Conservation (phyloP, 805 yeast genomes). For the Lipomyces sp. region DNA sequence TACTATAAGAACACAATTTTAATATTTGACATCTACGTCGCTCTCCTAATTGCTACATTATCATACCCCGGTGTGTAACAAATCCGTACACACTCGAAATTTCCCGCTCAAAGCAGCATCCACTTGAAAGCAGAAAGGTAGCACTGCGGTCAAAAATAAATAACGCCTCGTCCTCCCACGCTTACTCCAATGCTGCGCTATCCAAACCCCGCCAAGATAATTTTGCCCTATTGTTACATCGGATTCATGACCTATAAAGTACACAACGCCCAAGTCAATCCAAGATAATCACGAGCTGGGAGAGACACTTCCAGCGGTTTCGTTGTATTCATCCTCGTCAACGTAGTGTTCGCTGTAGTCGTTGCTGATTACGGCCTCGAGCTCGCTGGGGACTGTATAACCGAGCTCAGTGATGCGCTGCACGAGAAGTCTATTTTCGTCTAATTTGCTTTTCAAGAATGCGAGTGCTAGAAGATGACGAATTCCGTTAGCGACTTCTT, state of each 20-base stretch:
- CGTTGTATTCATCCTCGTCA: constrained; percentile 6
- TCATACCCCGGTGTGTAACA: too few species aligned
- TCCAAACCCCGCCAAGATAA: too few species aligned
- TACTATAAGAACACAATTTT: background rate
- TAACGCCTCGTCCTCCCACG: too few species aligned
- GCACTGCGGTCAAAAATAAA: too few species aligned
- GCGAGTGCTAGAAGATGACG: constrained; percentile 36
- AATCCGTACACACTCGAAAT: too few species aligned
- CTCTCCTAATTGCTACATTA: background rate
- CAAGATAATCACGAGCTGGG: too few species aligned
- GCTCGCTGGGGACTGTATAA: constrained; percentile 16
- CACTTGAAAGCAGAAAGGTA: too few species aligned
- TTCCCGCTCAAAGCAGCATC: too few species aligned
- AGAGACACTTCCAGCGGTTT: background rate
- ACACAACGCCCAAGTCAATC: too few species aligned
- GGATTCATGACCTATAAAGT: too few species aligned
- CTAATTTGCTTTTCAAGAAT: constrained; percentile 34
- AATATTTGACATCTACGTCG: background rate
- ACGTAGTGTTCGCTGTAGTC: constrained; percentile 9
- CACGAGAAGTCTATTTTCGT: constrained; percentile 35
- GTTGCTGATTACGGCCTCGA: constrained; percentile 10
- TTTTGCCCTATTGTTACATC: too few species aligned
- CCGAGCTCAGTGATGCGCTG: constrained; percentile 29
- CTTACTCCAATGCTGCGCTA: too few species aligned
- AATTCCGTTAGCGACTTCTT: background rate